Conservation (phyloP, 805 yeast species). For the Wickerhamomyces bisporus region DNA sequence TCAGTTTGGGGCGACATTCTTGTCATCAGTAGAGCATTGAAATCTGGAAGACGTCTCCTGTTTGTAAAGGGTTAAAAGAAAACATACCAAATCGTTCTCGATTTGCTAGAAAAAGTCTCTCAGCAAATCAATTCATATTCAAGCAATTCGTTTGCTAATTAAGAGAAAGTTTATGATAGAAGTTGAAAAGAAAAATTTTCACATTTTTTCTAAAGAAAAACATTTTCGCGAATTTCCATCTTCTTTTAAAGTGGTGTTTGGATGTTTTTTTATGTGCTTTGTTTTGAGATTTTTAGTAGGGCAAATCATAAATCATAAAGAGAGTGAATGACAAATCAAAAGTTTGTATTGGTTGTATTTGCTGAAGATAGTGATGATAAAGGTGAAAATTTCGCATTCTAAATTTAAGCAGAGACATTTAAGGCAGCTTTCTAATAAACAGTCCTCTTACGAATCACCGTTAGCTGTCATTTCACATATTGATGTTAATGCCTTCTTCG, state of each 20-base stretch:
- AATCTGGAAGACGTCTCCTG: neutral
- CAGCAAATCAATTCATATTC: too few species aligned
- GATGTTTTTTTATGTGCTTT: neutral
- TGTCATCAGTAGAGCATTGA: constrained; percentile 14
- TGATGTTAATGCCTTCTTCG: constrained; percentile 93
- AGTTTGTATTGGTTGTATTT: too few species aligned
- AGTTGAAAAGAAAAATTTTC: constrained; percentile 3
- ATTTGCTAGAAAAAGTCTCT: constrained; percentile 4
- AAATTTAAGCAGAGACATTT: constrained; percentile 46
- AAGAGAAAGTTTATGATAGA: too few species aligned
- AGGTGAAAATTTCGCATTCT: constrained; percentile 21
- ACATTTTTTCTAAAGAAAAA: too few species aligned
- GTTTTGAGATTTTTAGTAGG: neutral
- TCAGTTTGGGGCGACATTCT: constrained; percentile 29
- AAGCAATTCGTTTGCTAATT: too few species aligned
- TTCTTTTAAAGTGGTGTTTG: constrained; percentile 1
- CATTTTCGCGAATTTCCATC: constrained; percentile 5
- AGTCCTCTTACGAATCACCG: constrained; percentile 54
- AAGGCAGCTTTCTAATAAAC: constrained; percentile 38
- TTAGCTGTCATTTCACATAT: constrained; percentile 78
- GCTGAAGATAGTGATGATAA: too few species aligned
- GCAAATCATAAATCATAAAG: constrained; percentile 1
- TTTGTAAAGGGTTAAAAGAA: neutral
- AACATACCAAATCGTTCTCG: constrained; percentile 17
- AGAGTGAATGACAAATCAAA: too few species aligned